Evolutionary conservation across 192 early-diverging fungal genomes (phyloP).

Genomic region (Linnemannia schmuckeri): DNA sequence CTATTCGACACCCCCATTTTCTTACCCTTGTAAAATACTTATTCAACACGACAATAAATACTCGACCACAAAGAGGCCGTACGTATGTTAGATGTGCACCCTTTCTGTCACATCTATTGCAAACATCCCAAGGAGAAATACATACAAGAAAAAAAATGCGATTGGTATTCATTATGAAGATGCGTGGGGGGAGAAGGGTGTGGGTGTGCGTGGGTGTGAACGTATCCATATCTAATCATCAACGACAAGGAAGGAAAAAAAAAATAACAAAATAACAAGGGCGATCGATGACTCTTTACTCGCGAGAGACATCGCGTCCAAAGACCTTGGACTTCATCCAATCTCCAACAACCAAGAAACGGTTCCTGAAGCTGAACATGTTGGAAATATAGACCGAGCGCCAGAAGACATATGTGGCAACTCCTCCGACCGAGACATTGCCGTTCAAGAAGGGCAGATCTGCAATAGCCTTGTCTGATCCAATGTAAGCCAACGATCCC

Average conservation of each 20-base stretch:
- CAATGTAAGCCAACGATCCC: slow-evolving; percentile 93
- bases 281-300: slow-evolving; percentile 64
- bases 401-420: slow-evolving; percentile 85
- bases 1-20: background rate
- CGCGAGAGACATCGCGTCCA: slow-evolving; percentile 93
- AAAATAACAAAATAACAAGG: background rate
- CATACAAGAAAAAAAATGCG: background rate
- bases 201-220: background rate
- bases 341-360: slow-evolving; percentile 86
- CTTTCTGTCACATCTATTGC: background rate
- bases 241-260: background rate
- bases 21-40: background rate
- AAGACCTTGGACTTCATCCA: slow-evolving; percentile 93
- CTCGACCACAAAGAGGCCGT: no score
- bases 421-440: slow-evolving; percentile 74
- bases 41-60: no score
- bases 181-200: background rate
- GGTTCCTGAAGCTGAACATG: slow-evolving; percentile 90
- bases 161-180: background rate
- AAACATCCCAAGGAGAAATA: background rate
- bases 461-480: slow-evolving; percentile 94
- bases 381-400: slow-evolving; percentile 80
- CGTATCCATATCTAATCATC: background rate
- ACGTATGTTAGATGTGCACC: no score
- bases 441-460: slow-evolving; percentile 86